A percentile compares a stretch with the other conserved stretches of the same genome.
Conservation (phyloP, 2,329 filamentous ascomycete genomes). For the Didymella glomerata region DNA sequence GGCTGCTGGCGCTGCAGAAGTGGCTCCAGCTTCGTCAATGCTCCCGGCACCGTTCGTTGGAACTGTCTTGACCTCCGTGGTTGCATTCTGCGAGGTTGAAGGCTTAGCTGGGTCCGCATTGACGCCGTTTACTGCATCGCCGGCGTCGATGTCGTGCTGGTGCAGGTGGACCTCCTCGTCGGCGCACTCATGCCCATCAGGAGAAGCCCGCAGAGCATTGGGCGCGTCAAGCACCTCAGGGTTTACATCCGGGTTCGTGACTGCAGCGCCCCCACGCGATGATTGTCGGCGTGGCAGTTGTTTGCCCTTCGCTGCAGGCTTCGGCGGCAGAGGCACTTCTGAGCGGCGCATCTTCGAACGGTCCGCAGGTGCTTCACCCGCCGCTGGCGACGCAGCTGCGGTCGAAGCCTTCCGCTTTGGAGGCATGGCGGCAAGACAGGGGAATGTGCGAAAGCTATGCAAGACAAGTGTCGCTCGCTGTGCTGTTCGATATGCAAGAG, state of each 20-base stretch:
- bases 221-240: slow-evolving; percentile 54
- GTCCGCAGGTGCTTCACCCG: slow-evolving; percentile 20
- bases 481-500: slow-evolving; percentile 32
- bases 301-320: slow-evolving; percentile 22
- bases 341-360: slow-evolving; percentile 31
- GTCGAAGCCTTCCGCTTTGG: slow-evolving; percentile 45
- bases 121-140: slow-evolving; percentile 24
- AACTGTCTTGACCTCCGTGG: slow-evolving; percentile 26
- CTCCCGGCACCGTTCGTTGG: slow-evolving; percentile 25
- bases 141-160: slow-evolving; percentile 22
- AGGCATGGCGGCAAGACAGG: slow-evolving; percentile 31
- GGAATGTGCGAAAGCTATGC: slow-evolving; percentile 18
- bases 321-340: slow-evolving; percentile 38
- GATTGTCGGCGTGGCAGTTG: slow-evolving; percentile 40
- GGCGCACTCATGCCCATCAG: slow-evolving; percentile 48
- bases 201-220: slow-evolving; percentile 54
- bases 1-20: slow-evolving; percentile 23
- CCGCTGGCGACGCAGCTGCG: slow-evolving; percentile 28
- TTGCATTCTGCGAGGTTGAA: slow-evolving; percentile 21
- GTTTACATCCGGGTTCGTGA: slow-evolving; percentile 48
- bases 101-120: slow-evolving; percentile 26
- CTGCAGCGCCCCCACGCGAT: slow-evolving; percentile 34
- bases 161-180: slow-evolving; percentile 22
- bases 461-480: slow-evolving; percentile 25
- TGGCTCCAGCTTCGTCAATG: slow-evolving; percentile 20